A percentile compares a stretch with the other conserved stretches of the same genome.
These are phyloP conservation scores for Mrakia frigida DNA, from an alignment of 768 basidiomycete species.

Conservation along the genomic window DNA sequence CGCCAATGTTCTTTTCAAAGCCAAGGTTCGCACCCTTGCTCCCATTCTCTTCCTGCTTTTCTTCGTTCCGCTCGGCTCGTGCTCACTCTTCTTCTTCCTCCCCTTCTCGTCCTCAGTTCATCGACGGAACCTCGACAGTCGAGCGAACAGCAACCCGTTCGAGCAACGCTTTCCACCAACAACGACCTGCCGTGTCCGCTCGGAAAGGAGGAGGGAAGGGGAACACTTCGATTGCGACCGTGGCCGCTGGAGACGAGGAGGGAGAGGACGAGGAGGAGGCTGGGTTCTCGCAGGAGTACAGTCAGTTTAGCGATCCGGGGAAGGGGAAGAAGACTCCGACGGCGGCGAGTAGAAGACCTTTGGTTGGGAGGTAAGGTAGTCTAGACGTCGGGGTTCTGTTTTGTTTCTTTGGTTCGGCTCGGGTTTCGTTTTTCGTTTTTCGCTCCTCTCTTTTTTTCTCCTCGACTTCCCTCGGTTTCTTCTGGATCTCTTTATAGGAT, in stretches of 20 bases:
- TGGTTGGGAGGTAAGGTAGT: background rate
- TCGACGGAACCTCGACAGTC: conserved; percentile 22
- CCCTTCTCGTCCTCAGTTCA: conserved; percentile 8
- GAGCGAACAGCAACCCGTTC: conserved; percentile 10
- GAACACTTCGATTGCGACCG: background rate
- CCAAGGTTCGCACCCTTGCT: conserved; percentile 12
- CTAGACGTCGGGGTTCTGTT: background rate
- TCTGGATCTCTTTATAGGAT: background rate
- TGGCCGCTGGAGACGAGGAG: background rate
- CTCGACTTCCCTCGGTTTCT: background rate
- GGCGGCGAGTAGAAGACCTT: background rate
- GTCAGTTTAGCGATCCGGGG: conserved; percentile 11
- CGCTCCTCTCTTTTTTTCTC: background rate
- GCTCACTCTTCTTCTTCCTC: background rate
- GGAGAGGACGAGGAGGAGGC: background rate
- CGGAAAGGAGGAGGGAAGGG: background rate
- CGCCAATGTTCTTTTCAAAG: conserved; percentile 63
- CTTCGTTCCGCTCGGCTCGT: background rate
- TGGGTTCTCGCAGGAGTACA: conserved; percentile 5
- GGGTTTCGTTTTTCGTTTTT: conserved; percentile 1
- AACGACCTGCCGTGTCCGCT: background rate
- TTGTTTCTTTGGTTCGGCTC: background rate
- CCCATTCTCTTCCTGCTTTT: too few relatives aligned
- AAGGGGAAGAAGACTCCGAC: background rate
- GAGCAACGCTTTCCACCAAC: background rate